Base-by-base conservation (phyloP, 2,329 filamentous ascomycete species). In the Ceratocystis cubensis region DNA sequence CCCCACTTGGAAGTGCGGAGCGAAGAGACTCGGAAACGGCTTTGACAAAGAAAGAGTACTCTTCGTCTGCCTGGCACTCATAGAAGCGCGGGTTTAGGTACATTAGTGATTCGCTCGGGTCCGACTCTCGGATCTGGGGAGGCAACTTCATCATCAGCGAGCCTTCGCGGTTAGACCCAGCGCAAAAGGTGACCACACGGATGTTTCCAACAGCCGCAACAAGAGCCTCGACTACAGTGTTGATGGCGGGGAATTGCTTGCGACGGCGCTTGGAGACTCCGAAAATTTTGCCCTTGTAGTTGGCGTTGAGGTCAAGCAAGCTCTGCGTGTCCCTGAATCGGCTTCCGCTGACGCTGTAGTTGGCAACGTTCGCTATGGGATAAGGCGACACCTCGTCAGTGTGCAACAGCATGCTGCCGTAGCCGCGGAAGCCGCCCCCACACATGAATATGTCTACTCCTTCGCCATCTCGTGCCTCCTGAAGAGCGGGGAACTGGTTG, bases 371-470 rank as follows among this genome's bases (percentile, higher is more conserved):
- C 0, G 90, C 84, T 30, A 96, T 88, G 0, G 92, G 92, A 73
- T 96, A 96, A 0, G 90, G 90, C 65, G 82, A 78, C 56, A 90
- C 82, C 5, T 79, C 75, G 71, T 93, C 88, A 70, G 84, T 82
- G 73, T 88, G 86, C 88, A 96, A 92, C 64, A 96, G 80, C 72
- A 96, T 85, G 75, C 90, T 95, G 5, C 91, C 92, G 80, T 95
- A 96, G 17, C 92, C 92, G 45, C 92, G 81, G 73, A 96, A 96
- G 0, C 92, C 92, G 28, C 92, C 92, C 56, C 92, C 92, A 69
- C 89, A 96, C 67, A 96, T 84, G 73, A 92, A 96, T 7, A 96
- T 79, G 44, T 88, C 84, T 67, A 91, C 79, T 3, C 82, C 82
- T 62, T 70, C 69, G 50, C 71, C 68, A 44, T 63, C 22, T 7